Base-by-base conservation (phyloP, 2,329 filamentous ascomycete species). In the Raffaelea arxii region DNA sequence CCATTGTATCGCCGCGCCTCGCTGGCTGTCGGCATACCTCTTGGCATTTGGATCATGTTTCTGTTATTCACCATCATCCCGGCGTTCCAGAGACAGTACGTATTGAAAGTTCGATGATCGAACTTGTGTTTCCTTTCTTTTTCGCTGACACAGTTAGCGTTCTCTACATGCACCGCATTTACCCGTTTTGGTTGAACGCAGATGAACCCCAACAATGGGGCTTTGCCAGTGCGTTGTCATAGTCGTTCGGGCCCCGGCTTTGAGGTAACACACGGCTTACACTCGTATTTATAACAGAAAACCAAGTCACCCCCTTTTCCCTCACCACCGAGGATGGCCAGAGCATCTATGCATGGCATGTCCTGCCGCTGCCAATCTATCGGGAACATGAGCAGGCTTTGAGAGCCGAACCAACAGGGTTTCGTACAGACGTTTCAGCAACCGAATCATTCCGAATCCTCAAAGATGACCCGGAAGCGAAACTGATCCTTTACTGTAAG, bases 271-370 rank as follows among this genome's bases (percentile, higher is more conserved):
- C 2, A 6, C 43, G 40, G 18, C 43, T 43, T 3, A 49, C 4
- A 24, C 3, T 12, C 2, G 39, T 18, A 16, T 7, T 25, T 10
- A 19, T 30, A 44, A 2, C 55, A 91, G 86, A 80, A 59, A 88
- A 89, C 55, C 91, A 97, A 66, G 84, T 94, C 3, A 89, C 87
- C 6, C 86, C 91, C 0, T 96, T 97, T 62, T 80, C 77, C 41
- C 65, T 97, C 32, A 67, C 66, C 4, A 92, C 88, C 0, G 69
- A 78, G 1, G 90, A 96, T 61, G 78, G 80, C 35, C 82, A 90
- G 62, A 78, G 70, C 2, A 67, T 97, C 18, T 94, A 92, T 59
- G 86, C 85, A 23, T 97, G 91, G 91, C 91, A 96, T 59, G 75
- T 97, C 46, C 68, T 96, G 42, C 91, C 91, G 0, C 65, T 94